Conservation (phyloP, 352 stramenopile genomes). For the Thraustochytrium sp. region DNA sequence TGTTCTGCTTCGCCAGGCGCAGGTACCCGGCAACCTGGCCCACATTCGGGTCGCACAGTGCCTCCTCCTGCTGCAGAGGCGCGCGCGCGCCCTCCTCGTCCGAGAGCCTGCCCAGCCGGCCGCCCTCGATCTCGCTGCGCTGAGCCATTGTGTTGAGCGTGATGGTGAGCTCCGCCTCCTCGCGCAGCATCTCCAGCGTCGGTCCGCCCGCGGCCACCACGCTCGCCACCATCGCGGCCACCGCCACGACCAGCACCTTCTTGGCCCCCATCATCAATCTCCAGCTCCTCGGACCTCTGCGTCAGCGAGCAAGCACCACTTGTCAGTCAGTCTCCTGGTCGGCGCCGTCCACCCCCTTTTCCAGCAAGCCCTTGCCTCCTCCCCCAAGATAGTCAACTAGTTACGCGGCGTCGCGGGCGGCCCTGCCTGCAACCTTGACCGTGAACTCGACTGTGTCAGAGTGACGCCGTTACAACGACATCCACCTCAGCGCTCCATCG, state of each 20-base stretch:
- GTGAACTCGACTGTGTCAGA: too few relatives aligned
- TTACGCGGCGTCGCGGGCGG: too few relatives aligned
- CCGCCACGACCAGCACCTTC: background rate
- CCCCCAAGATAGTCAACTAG: too few relatives aligned
- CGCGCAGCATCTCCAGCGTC: background rate
- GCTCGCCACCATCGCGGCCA: background rate
- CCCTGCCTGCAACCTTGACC: too few relatives aligned
- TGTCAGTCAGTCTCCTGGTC: too few relatives aligned
- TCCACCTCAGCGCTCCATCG: too few relatives aligned
- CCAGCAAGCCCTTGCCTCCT: too few relatives aligned
- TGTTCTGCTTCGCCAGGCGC: conserved; percentile 45
- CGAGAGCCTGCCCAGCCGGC: background rate
- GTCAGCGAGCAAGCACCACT: too few relatives aligned
- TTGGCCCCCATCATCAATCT: background rate
- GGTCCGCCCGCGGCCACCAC: background rate
- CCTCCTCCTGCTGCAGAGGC: background rate
- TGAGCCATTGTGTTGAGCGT: background rate
- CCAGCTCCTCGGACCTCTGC: background rate
- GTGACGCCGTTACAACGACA: too few relatives aligned
- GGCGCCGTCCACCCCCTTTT: too few relatives aligned
- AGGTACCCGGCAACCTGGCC: conserved; percentile 50
- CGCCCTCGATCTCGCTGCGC: background rate
- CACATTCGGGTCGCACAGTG: conserved; percentile 29
- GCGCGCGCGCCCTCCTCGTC: background rate
- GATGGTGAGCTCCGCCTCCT: background rate